Evolutionary conservation across 2,329 filamentous ascomycete genomes (phyloP).

Genomic region (Trichoderma endophyticum): DNA sequence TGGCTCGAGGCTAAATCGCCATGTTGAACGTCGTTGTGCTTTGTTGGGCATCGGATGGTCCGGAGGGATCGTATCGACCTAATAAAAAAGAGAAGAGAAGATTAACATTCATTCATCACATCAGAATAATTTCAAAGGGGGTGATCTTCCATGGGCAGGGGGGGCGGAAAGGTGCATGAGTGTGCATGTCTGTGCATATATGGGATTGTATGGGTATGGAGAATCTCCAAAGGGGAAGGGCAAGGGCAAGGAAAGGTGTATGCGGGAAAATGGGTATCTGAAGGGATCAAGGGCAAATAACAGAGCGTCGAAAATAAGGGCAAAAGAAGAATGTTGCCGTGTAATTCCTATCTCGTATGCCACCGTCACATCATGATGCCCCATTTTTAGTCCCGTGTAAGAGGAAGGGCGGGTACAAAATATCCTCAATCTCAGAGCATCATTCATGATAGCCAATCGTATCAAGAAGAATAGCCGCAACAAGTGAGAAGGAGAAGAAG

Average conservation of each 20-base stretch:
- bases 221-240: not conserved
- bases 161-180: not conserved
- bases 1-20: constrained; percentile 39
- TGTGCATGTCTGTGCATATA: not conserved
- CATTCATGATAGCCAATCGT: constrained; percentile 20
- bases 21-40: constrained; percentile 43
- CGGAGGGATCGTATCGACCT: constrained; percentile 37
- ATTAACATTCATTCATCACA: constrained; percentile 37
- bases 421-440: constrained; percentile 25
- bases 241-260: not conserved
- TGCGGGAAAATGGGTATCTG: not conserved
- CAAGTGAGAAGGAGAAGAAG: constrained; percentile 21
- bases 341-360: constrained; percentile 43
- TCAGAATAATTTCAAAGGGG: constrained; percentile 15
- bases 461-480: constrained; percentile 13
- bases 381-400: constrained; percentile 33
- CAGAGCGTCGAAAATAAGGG: constrained; percentile 13
- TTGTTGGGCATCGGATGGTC: constrained; percentile 37
- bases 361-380: constrained; percentile 32
- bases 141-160: not conserved
- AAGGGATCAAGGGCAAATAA: not conserved
- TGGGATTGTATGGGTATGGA: not conserved
- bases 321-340: constrained; percentile 31
- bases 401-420: constrained; percentile 26
- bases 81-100: constrained; percentile 21